Evolutionary conservation across 1,284 basidiomycete genomes (phyloP).

Genomic region (Somion occarium): DNA sequence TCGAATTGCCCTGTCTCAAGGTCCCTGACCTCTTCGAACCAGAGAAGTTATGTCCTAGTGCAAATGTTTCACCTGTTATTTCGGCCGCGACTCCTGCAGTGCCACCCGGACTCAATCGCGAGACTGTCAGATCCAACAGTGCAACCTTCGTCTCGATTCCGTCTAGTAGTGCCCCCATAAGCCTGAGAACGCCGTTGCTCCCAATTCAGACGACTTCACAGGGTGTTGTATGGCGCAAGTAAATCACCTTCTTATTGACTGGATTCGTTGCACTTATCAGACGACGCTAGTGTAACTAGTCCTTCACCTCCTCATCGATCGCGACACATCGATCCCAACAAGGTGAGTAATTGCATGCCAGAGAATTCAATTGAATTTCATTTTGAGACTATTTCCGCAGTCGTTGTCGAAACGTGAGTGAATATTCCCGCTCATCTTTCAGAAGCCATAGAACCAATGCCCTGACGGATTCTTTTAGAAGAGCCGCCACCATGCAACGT

Average conservation of each 20-base stretch:
- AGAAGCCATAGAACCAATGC: neutral
- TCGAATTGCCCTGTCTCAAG: slow-evolving; percentile 48
- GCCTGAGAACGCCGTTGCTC: neutral
- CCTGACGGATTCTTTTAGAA: slow-evolving; percentile 30
- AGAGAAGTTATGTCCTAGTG: slow-evolving; percentile 35
- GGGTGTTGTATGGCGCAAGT: slow-evolving; percentile 3
- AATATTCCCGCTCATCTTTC: slow-evolving; percentile 9
- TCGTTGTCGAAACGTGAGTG: slow-evolving; percentile 53
- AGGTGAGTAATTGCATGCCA: slow-evolving; percentile 33
- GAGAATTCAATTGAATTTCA: neutral
- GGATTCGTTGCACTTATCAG: neutral
- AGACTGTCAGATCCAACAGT: neutral
- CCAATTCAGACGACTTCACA: neutral
- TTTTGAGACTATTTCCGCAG: slow-evolving; percentile 24
- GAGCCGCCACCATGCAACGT: slow-evolving; percentile 59
- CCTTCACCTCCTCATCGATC: slow-evolving; percentile 1
- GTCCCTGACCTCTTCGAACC: slow-evolving; percentile 61
- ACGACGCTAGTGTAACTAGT: neutral
- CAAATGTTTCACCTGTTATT: neutral
- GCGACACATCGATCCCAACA: slow-evolving; percentile 37
- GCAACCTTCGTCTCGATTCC: neutral
- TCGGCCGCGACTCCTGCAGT: neutral
- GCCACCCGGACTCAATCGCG: neutral
- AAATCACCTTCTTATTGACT: neutral
- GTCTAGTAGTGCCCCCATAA: neutral